These are phyloP conservation scores for Inga leiocalycina DNA, from an alignment of 306 rosid species.

Conservation along the genomic window DNA sequence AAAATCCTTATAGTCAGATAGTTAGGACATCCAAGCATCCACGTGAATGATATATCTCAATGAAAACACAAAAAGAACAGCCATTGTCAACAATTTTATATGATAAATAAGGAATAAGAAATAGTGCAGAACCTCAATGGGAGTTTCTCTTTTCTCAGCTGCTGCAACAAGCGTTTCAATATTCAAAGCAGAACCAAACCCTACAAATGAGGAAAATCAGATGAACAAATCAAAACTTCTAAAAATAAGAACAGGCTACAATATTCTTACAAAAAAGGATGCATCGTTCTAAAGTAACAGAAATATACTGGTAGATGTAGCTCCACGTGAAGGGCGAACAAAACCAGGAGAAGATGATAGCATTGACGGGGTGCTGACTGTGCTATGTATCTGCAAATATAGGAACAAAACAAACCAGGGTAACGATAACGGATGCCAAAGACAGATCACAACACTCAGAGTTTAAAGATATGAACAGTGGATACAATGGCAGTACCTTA, in stretches of 20 bases:
- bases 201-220: constrained; percentile 47
- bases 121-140: constrained; percentile 67
- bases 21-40: not conserved
- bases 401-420: constrained; percentile 18
- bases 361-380: constrained; percentile 52
- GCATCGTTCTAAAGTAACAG: constrained; percentile 14
- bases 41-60: constrained; percentile 12
- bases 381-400: constrained; percentile 60
- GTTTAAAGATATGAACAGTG: not conserved
- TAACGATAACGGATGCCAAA: not conserved
- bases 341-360: constrained; percentile 73
- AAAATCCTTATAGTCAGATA: constrained; percentile 1
- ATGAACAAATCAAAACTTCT: not conserved
- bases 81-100: constrained; percentile 16
- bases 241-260: constrained; percentile 25
- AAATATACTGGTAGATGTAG: constrained; percentile 73
- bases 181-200: constrained; percentile 97
- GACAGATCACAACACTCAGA: not conserved
- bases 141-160: constrained; percentile 96
- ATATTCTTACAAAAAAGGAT: constrained; percentile 8
- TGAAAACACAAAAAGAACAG: constrained; percentile 26
- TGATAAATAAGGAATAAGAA: constrained; percentile 14
- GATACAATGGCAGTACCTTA: constrained; percentile 54
- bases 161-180: constrained; percentile 96
- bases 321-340: constrained; percentile 75